phyloP scores from a whole-genome alignment of 768 basidiomycete species.

The Lactarius pseudohatsudake region DNA sequence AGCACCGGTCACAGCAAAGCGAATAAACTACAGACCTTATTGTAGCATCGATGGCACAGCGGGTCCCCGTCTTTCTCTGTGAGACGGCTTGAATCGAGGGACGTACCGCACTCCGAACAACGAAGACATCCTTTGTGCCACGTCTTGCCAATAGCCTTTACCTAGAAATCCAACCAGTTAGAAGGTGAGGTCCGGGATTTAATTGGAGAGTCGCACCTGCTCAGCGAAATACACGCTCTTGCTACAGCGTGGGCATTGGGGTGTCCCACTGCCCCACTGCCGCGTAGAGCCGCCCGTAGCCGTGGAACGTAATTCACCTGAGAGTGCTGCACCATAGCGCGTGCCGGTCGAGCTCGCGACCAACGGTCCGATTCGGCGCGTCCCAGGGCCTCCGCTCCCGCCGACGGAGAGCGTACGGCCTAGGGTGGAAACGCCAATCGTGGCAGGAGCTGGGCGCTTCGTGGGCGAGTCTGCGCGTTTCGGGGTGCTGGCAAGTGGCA shows the following conservation, averaged over 20 bases:
- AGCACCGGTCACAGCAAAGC: background rate
- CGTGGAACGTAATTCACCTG: slow-evolving; percentile 33
- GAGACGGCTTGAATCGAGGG: slow-evolving; percentile 69
- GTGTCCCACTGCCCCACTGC: slow-evolving; percentile 58
- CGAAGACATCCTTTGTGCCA: slow-evolving; percentile 77
- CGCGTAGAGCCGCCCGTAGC: slow-evolving; percentile 32
- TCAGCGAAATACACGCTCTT: slow-evolving; percentile 87
- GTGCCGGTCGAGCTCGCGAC: slow-evolving; percentile 57
- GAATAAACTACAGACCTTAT: slow-evolving; percentile 46
- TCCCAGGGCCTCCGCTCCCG: slow-evolving; percentile 3
- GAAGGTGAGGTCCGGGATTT: background rate
- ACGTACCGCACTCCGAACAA: slow-evolving; percentile 68
- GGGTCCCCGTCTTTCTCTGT: slow-evolving; percentile 76
- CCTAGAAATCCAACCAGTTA: slow-evolving; percentile 40
- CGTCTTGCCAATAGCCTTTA: slow-evolving; percentile 78
- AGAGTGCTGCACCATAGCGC: slow-evolving; percentile 61
- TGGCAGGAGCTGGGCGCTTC: background rate
- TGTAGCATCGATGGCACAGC: slow-evolving; percentile 70
- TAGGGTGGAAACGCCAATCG: slow-evolving; percentile 9
- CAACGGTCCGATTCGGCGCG: slow-evolving; percentile 34
- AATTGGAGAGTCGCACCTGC: slow-evolving; percentile 47
- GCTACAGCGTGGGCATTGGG: slow-evolving; percentile 64
- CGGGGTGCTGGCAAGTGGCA: slow-evolving; percentile 38
- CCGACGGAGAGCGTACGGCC: slow-evolving; percentile 16
- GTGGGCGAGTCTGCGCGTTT: slow-evolving; percentile 20